Conservation (phyloP, 2,329 filamentous ascomycete genomes). For the Setomelanomma holmii region DNA sequence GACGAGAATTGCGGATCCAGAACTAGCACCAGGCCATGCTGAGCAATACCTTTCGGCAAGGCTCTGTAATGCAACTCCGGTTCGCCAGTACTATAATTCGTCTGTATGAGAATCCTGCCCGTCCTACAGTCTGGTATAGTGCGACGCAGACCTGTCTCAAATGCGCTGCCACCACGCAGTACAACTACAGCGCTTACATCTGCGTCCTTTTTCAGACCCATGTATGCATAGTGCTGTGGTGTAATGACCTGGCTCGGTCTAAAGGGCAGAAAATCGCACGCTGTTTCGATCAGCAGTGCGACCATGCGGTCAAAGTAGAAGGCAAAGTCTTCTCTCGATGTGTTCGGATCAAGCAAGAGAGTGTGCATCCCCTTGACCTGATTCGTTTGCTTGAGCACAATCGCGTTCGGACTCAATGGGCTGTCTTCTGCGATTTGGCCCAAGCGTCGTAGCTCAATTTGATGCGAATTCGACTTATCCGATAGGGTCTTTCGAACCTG, state of each 20-base stretch:
- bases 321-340: constrained; percentile 86
- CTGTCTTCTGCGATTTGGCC: constrained; percentile 75
- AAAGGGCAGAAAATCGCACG: constrained; percentile 67
- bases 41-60: constrained; percentile 72
- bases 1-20: constrained; percentile 95
- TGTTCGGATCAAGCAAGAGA: constrained; percentile 81
- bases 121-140: constrained; percentile 93
- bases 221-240: constrained; percentile 72
- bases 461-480: constrained; percentile 84
- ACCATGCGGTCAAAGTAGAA: constrained; percentile 96
- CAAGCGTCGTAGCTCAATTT: constrained; percentile 77
- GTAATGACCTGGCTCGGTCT: constrained; percentile 70
- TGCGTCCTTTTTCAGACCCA: constrained; percentile 73
- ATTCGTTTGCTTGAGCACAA: constrained; percentile 75
- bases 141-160: constrained; percentile 86
- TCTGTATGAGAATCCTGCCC: constrained; percentile 89
- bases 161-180: constrained; percentile 84
- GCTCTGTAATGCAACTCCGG: constrained; percentile 92
- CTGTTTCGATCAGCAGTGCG: constrained; percentile 80
- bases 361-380: constrained; percentile 91
- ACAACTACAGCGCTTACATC: constrained; percentile 77
- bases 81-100: constrained; percentile 73
- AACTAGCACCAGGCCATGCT: constrained; percentile 82
- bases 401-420: constrained; percentile 76
- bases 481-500: constrained; percentile 88